Base-by-base conservation (phyloP, 1,139 yeast species). In the Scheffersomyces insectosa region DNA sequence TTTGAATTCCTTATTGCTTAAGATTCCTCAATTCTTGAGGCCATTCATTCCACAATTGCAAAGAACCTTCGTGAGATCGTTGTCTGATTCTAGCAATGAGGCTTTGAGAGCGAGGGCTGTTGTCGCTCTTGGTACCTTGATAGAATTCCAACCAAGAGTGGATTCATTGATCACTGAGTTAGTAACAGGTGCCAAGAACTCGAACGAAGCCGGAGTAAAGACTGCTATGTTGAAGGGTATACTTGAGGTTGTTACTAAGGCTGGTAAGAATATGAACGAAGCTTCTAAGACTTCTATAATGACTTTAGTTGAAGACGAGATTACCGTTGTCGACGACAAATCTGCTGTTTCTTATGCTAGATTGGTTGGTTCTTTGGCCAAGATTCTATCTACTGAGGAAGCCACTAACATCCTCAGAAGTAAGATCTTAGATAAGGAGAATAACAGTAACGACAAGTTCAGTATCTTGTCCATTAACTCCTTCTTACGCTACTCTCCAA, bases 1-100 rank as follows among this genome's bases (percentile, higher is more conserved):
- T 1, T 77, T 95, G 64, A 87, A 87, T 59, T 80, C 80, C 50
- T 73, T 95, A 58, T 80, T 95, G 59, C 68, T 71, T 33, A 88
- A 89, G 72, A 87, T 93, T 55, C 97, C 99, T 4, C 89, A 86
- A 59, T 88, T 89, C 63, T 77, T 95, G 65, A 82, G 95, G 60
- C 99, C 99, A 10, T 95, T 95, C 64, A 82, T 93, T 65, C 99
- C 99, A 8, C 99, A 95, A 71, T 75, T 95, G 54, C 99, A 95
- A 69, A 81, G 99, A 65, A 95, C 99, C 1, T 95, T 93, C 70
- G 96, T 95, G 38, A 87, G 95, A 63, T 88, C 96, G 1, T 75
- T 95, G 50, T 79, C 89, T 39, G 99, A 93, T 66, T 75, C 86
- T 3, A 59, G 75, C 1, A 87, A 84, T 57, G 95, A 85, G 46